Percentiles rank a stretch among this genome's conserved stretches.
Conservation (phyloP, 1,139 yeast genomes). For the Debaryomyces sp. region DNA sequence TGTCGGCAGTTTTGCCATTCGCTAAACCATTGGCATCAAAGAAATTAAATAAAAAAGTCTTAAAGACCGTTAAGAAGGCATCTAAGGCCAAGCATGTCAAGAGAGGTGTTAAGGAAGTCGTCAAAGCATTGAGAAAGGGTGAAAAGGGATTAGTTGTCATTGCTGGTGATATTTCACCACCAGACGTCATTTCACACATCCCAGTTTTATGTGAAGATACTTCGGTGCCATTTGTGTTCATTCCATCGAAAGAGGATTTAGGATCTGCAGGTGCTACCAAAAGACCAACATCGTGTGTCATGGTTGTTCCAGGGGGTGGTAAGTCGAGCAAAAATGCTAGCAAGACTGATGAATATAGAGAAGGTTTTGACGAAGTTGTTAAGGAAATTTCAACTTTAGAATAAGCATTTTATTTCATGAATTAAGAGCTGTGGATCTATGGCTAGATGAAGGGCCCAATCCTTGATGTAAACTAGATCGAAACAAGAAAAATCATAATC, state of each 20-base stretch:
- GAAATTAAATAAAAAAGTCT: constrained; percentile 91
- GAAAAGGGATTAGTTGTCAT: constrained; percentile 95
- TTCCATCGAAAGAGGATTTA: constrained; percentile 96
- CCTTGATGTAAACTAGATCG: constrained; percentile 2
- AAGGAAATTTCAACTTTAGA: constrained; percentile 70
- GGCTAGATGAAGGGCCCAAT: neutral
- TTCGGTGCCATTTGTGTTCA: constrained; percentile 85
- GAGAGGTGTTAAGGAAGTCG: constrained; percentile 99
- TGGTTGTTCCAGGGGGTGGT: constrained; percentile 97
- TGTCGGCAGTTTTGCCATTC: constrained; percentile 89
- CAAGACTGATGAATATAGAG: constrained; percentile 89
- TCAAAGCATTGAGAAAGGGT: constrained; percentile 95
- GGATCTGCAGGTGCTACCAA: constrained; percentile 99
- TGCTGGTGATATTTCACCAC: constrained; percentile 98
- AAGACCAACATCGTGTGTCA: constrained; percentile 97
- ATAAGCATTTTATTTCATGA: constrained; percentile 12
- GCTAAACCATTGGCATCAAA: constrained; percentile 96
- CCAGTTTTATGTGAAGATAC: constrained; percentile 97
- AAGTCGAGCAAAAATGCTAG: constrained; percentile 79
- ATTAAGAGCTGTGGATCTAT: constrained; percentile 1
- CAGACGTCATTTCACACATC: constrained; percentile 94
- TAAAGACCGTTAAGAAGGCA: constrained; percentile 95
- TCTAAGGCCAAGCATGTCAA: constrained; percentile 98
- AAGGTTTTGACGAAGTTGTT: constrained; percentile 88
- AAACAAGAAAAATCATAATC: neutral